Percentiles rank a stretch among this genome's conserved stretches.
phyloP scores from a whole-genome alignment of 2,329 filamentous ascomycete genomes.

The Tolypocladium nubicola region DNA sequence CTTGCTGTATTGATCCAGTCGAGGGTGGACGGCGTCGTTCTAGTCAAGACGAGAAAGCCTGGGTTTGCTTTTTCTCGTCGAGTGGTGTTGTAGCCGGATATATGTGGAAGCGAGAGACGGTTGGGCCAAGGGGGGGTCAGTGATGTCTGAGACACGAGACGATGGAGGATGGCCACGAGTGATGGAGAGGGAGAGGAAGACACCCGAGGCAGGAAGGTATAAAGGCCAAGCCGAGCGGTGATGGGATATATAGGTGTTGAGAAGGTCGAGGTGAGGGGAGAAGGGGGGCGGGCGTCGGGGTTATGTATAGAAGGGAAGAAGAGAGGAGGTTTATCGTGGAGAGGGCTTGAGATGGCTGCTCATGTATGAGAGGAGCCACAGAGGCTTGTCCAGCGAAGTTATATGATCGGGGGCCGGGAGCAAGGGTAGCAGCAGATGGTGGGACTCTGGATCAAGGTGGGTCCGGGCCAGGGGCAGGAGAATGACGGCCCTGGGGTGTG shows the following conservation, averaged over 20 bases:
- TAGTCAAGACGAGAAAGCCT: neutral
- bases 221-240: neutral
- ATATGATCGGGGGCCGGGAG: slow-evolving; percentile 6
- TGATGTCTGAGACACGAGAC: slow-evolving; percentile 4
- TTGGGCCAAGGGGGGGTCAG: neutral
- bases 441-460: slow-evolving; percentile 5
- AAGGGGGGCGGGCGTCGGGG: neutral
- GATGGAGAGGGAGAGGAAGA: neutral
- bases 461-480: slow-evolving; percentile 5
- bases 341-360: neutral
- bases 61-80: slow-evolving; percentile 1
- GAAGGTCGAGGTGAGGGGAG: neutral
- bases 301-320: slow-evolving; percentile 1
- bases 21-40: neutral
- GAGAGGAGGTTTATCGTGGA: neutral
- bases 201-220: neutral
- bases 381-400: slow-evolving; percentile 3
- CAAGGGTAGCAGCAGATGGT: slow-evolving; percentile 4
- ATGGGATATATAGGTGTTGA: neutral
- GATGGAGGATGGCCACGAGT: neutral
- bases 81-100: neutral
- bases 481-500: slow-evolving; percentile 3
- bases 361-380: neutral
- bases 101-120: neutral
- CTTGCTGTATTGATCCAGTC: neutral